Conservation (phyloP, 1,284 basidiomycete species). For the Ganoderma meredithae region DNA sequence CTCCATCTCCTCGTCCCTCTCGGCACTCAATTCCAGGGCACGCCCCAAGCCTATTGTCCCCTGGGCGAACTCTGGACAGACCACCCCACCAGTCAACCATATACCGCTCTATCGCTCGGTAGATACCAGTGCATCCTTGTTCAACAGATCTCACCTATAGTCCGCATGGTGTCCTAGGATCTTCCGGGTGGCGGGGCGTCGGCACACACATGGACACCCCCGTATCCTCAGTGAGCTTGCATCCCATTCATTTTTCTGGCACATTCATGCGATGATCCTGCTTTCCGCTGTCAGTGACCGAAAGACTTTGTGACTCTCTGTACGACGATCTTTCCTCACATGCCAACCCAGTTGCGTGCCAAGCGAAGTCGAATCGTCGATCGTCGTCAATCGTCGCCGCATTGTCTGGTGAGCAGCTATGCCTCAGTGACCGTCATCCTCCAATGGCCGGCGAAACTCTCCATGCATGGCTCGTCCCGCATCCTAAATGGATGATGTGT, state of each 20-base stretch:
- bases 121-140: constrained; percentile 12
- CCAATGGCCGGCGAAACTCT: neutral
- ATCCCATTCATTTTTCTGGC: neutral
- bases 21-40: neutral
- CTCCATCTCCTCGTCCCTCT: neutral
- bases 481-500: neutral
- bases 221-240: neutral
- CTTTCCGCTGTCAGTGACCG: neutral
- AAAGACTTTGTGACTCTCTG: neutral
- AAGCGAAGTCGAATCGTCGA: neutral
- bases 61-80: neutral
- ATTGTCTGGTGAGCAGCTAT: neutral
- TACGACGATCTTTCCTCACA: constrained; percentile 4
- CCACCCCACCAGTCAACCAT: neutral
- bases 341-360: neutral
- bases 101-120: neutral
- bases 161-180: neutral
- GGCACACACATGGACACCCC: neutral
- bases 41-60: neutral
- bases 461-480: neutral
- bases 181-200: neutral
- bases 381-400: neutral
- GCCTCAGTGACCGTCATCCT: neutral
- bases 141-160: constrained; percentile 4
- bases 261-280: neutral